Evolutionary conservation across 768 basidiomycete genomes (phyloP).

Genomic region (Coprinopsis strossmayeri): DNA sequence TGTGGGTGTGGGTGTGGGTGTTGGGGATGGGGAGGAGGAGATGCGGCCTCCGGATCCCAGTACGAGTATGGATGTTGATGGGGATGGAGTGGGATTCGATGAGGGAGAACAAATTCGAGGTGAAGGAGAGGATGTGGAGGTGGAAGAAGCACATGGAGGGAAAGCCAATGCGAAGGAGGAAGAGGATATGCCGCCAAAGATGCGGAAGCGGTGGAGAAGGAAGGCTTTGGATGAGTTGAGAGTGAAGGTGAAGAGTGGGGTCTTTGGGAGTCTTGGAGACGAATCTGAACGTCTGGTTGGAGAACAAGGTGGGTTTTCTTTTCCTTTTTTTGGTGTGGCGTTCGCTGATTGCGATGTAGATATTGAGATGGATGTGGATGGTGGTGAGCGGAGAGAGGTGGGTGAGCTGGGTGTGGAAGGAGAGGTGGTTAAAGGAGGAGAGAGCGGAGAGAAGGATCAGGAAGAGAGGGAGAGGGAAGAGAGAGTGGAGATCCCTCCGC

Average conservation of each 20-base stretch:
- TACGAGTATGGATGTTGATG: constrained; percentile 8
- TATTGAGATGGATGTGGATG: not conserved
- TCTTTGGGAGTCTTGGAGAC: not conserved
- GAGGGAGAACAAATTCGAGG: not conserved
- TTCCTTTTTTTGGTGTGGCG: not conserved
- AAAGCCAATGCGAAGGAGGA: constrained; percentile 14
- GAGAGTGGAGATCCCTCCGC: too few relatives aligned
- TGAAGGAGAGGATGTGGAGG: not conserved
- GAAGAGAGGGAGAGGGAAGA: too few relatives aligned
- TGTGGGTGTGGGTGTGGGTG: constrained; percentile 8
- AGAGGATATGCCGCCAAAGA: constrained; percentile 52
- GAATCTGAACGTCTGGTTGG: too few relatives aligned
- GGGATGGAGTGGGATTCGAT: not conserved
- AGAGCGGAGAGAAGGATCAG: not conserved
- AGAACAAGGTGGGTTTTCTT: not conserved
- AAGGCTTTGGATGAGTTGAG: constrained; percentile 4
- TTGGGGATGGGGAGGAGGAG: constrained; percentile 9
- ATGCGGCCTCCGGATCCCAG: constrained; percentile 13
- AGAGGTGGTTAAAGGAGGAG: not conserved
- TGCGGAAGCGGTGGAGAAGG: constrained; percentile 49
- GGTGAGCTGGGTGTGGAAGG: not conserved
- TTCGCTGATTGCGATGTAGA: not conserved
- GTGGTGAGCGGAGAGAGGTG: not conserved
- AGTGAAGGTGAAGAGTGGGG: not conserved
- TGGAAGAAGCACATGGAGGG: not conserved